phyloP scores from a whole-genome alignment of 2,329 filamentous ascomycete species.

The Sclerotiophoma versabilis region DNA sequence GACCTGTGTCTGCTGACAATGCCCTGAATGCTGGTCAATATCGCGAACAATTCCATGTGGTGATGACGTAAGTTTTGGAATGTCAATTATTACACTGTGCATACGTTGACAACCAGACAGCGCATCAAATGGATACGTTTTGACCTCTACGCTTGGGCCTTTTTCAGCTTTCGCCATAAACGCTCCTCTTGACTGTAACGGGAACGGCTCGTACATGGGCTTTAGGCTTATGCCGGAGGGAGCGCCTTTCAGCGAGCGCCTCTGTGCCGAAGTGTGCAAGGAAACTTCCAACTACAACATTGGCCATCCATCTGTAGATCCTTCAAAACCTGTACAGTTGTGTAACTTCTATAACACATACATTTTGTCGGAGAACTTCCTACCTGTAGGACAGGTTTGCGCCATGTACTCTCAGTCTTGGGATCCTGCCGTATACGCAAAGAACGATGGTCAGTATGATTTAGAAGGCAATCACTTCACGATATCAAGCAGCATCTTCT shows the following conservation, averaged over 20 bases:
- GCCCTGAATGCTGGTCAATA: slow-evolving; percentile 1
- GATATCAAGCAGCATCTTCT: slow-evolving; percentile 4
- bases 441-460: slow-evolving; percentile 1
- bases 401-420: slow-evolving; percentile 22
- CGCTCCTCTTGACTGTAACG: slow-evolving; percentile 3
- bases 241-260: not conserved
- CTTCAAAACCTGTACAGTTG: not conserved
- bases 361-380: slow-evolving; percentile 34
- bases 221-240: not conserved
- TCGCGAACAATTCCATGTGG: slow-evolving; percentile 1
- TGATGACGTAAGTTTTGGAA: not conserved
- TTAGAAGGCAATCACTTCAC: slow-evolving; percentile 1
- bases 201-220: slow-evolving; percentile 2
- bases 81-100: too few species aligned
- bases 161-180: not conserved
- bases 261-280: not conserved
- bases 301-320: not conserved
- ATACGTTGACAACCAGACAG: not conserved
- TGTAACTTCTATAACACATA: slow-evolving; percentile 47
- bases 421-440: not conserved
- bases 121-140: slow-evolving; percentile 1
- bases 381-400: slow-evolving; percentile 43
- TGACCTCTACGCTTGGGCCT: not conserved
- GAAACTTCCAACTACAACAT: not conserved
- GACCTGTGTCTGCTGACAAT: not conserved